Evolutionary conservation across 1,284 basidiomycete genomes (phyloP).

Genomic region (Leccinum discolor): DNA sequence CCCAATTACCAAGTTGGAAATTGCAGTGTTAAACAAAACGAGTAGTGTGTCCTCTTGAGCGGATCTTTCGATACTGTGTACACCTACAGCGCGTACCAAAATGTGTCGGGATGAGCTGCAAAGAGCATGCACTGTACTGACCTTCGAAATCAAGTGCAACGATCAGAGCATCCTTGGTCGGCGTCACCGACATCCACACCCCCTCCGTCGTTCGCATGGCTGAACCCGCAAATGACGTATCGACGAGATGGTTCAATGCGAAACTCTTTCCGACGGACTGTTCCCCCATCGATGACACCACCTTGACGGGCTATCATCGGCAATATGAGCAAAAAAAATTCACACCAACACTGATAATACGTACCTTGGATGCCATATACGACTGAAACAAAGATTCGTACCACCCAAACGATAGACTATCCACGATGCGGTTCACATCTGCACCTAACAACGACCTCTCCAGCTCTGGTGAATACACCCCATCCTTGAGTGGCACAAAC

Average conservation of each 20-base stretch:
- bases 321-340: neutral
- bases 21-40: slow-evolving; percentile 64
- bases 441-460: slow-evolving; percentile 59
- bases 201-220: slow-evolving; percentile 70
- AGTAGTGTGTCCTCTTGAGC: slow-evolving; percentile 65
- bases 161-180: slow-evolving; percentile 52
- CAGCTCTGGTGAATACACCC: slow-evolving; percentile 47
- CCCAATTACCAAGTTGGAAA: slow-evolving; percentile 50
- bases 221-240: slow-evolving; percentile 66
- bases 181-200: slow-evolving; percentile 70
- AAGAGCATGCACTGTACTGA: slow-evolving; percentile 5
- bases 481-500: slow-evolving; percentile 62
- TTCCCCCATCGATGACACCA: slow-evolving; percentile 70
- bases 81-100: slow-evolving; percentile 38
- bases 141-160: slow-evolving; percentile 70
- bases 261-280: slow-evolving; percentile 69
- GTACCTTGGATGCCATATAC: slow-evolving; percentile 58
- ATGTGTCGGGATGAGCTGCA: neutral
- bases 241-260: slow-evolving; percentile 60
- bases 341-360: neutral
- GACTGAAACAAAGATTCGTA: slow-evolving; percentile 65
- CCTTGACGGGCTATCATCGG: slow-evolving; percentile 51
- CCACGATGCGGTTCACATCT: slow-evolving; percentile 55
- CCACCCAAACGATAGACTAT: slow-evolving; percentile 61
- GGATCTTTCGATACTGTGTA: slow-evolving; percentile 64